These are phyloP conservation scores for Eucalyptus globulus DNA, from an alignment of 345 rosid genomes.

Conservation along the genomic window DNA sequence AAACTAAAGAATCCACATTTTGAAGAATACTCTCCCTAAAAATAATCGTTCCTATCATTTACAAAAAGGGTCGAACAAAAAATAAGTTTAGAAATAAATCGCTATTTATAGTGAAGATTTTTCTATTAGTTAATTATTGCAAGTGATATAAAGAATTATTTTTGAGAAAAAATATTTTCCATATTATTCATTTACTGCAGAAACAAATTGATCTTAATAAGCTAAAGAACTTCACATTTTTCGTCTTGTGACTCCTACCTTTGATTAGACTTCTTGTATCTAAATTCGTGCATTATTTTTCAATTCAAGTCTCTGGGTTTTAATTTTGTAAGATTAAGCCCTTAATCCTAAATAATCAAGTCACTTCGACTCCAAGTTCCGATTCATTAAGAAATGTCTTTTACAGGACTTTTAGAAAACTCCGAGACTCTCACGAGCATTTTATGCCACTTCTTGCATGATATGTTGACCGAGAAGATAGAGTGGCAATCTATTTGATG, in stretches of 20 bases:
- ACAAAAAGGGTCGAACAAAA: fast-evolving
- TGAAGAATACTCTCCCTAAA: background rate
- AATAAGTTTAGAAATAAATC: background rate
- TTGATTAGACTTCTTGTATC: background rate
- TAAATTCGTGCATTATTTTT: background rate
- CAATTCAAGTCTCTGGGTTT: background rate
- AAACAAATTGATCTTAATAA: no score
- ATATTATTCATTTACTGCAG: fast-evolving
- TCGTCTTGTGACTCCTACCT: background rate
- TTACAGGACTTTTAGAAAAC: background rate
- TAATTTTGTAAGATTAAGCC: background rate
- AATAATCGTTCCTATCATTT: background rate
- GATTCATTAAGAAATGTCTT: background rate
- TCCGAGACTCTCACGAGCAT: no score
- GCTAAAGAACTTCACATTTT: background rate
- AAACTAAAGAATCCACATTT: background rate
- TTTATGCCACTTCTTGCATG: background rate
- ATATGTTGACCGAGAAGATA: background rate
- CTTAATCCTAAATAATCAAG: background rate
- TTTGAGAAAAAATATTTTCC: fast-evolving
- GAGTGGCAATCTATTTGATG: background rate
- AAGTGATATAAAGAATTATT: background rate
- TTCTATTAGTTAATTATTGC: background rate
- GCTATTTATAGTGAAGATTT: background rate
- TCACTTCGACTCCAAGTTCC: background rate